Base-by-base conservation (phyloP, 306 rosid species). In the Argentina anserina region DNA sequence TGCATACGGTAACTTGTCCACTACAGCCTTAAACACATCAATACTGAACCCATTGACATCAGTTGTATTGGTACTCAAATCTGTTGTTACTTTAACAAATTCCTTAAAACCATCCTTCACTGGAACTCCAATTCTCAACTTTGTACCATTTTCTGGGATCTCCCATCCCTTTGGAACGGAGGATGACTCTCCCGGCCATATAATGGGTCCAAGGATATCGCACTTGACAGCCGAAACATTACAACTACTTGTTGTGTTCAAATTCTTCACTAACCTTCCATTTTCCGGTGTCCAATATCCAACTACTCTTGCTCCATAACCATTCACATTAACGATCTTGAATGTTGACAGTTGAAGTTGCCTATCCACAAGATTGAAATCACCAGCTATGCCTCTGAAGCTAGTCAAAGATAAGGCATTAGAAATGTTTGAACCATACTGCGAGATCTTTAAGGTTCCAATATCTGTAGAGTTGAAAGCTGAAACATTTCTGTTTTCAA, bases 131-230 rank as follows among this genome's bases (percentile, higher is more conserved):
- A 78, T 61, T 70, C 25, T 74, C 37, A 86, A 47, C 39, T 76
- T 83, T 43, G 49, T 81, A 20, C 52, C 86, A 46, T 62, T 83
- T 34, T n/a, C 63, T 53, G 65, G 65, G 65, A 60, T 60, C 23
- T 60, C 81, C 87, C 84, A 83, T 10, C 87, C 87, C 70, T 83
- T 83, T 25, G 90, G 87, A 67, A 61, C 1, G 14, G 60, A 49
- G 20, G 18, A 1, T 1, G 41, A 39, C 20, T 86, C 87, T 23
- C 87, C 90, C 6, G 90, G 86, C 90, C 86, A 74, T 14, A 50
- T 65, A 23, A 74, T 65, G 2, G 25, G 49, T 25, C 78, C 71
- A 33, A 86, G 56, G 60, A 9, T 2, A 3, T 53, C 60, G 9
- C 15, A 53, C 0, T 9, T 53, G 60, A 21, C 21, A 21, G 29